These are phyloP conservation scores for Beauveria sp. DNA, from an alignment of 2,329 filamentous ascomycete species.

Conservation along the genomic window DNA sequence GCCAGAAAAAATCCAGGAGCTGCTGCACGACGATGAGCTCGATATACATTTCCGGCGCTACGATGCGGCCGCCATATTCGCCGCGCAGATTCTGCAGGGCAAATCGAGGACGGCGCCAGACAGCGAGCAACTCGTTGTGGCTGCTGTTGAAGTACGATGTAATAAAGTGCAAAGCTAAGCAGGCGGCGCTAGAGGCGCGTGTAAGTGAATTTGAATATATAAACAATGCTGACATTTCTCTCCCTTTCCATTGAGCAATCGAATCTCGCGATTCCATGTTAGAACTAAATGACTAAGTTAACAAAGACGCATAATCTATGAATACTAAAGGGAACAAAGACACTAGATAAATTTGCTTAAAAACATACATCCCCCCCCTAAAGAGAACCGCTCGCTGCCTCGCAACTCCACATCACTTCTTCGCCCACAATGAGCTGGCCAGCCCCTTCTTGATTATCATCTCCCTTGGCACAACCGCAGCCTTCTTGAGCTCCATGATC, in stretches of 20 bases:
- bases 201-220: background rate
- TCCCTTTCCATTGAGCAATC: background rate
- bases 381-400: background rate
- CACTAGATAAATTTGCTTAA: background rate
- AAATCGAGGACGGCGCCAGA: conserved; percentile 31
- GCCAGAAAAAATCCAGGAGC: conserved; percentile 42
- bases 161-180: conserved; percentile 30
- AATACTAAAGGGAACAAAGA: background rate
- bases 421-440: background rate
- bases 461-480: background rate
- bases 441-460: background rate
- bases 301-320: too few relatives aligned
- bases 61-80: conserved; percentile 36
- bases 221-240: too few relatives aligned
- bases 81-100: conserved; percentile 26
- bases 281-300: background rate
- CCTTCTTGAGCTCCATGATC: background rate
- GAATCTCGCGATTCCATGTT: background rate
- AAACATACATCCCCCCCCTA: background rate
- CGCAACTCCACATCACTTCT: background rate
- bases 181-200: background rate
- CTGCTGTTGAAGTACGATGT: conserved; percentile 35
- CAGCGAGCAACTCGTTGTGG: conserved; percentile 31
- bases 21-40: conserved; percentile 50
- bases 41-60: conserved; percentile 44